Conservation (phyloP, 345 rosid species). For the Garcia nutans region DNA sequence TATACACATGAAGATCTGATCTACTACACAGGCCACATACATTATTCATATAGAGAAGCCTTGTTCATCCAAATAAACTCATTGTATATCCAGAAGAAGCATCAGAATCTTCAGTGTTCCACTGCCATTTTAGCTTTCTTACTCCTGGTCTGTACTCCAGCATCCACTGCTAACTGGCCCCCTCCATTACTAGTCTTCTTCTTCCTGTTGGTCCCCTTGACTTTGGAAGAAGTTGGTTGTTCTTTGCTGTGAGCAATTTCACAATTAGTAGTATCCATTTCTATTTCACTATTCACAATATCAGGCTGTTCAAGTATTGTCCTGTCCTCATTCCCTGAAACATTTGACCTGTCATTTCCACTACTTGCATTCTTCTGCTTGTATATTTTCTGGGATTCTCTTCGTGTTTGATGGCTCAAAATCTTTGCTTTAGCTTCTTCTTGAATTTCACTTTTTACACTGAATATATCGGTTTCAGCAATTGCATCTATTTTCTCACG, state of each 20-base stretch:
- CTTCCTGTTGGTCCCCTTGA: slow-evolving; percentile 10
- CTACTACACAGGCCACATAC: not conserved
- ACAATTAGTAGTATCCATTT: not conserved
- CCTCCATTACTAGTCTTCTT: slow-evolving; percentile 12
- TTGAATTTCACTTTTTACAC: not conserved
- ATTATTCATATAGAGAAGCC: not conserved
- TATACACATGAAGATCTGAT: not conserved
- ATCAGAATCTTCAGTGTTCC: not conserved
- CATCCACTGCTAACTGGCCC: slow-evolving; percentile 1
- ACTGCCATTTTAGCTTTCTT: slow-evolving; percentile 19
- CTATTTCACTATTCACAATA: not conserved
- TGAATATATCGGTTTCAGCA: slow-evolving; percentile 11
- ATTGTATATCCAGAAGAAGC: not conserved
- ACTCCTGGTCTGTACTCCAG: slow-evolving; percentile 19
- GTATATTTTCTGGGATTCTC: not conserved
- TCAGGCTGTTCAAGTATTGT: not conserved
- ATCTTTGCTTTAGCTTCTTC: not conserved
- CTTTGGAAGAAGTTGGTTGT: not conserved
- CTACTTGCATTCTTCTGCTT: not conserved
- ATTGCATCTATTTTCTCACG: not conserved
- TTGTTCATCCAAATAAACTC: not conserved
- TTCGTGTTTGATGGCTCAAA: slow-evolving; percentile 15
- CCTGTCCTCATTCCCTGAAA: not conserved
- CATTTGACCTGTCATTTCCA: not conserved
- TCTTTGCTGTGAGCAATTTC: not conserved